A percentile compares a stretch with the other conserved stretches of the same genome.
Evolutionary conservation across 495 filamentous ascomycete genomes (phyloP).

Genomic region (Usnea hakonensis): DNA sequence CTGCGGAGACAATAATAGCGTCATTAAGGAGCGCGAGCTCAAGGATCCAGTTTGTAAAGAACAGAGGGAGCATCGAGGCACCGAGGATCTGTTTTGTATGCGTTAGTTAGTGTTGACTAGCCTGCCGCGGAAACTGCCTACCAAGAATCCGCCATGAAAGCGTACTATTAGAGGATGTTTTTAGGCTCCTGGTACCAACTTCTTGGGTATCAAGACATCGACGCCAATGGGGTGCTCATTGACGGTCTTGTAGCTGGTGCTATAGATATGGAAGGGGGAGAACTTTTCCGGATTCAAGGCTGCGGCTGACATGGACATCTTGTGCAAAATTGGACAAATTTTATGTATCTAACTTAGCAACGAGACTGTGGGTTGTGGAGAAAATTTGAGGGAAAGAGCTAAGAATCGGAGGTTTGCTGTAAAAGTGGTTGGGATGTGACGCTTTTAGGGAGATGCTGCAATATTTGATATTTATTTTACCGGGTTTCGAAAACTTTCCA

Average conservation of each 20-base stretch:
- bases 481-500: no score
- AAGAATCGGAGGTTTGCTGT: no score
- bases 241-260: neutral
- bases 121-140: neutral
- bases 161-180: neutral
- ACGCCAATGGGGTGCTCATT: neutral
- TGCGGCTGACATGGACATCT: neutral
- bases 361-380: no score
- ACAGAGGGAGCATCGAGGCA: neutral
- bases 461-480: no score
- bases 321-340: no score
- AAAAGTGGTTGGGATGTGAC: no score
- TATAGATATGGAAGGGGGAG: neutral
- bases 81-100: neutral
- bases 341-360: no score
- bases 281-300: neutral
- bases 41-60: neutral
- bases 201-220: neutral
- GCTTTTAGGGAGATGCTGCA: no score
- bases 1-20: neutral
- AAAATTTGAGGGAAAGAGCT: no score
- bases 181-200: neutral
- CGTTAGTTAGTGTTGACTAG: neutral
- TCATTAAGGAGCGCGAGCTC: neutral
- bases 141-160: neutral